Evolutionary conservation across 164 flowering plant genomes (phyloP), one percentile per base, ranked within the genome.

Genomic region (Macadamia tetraphylla): DNA sequence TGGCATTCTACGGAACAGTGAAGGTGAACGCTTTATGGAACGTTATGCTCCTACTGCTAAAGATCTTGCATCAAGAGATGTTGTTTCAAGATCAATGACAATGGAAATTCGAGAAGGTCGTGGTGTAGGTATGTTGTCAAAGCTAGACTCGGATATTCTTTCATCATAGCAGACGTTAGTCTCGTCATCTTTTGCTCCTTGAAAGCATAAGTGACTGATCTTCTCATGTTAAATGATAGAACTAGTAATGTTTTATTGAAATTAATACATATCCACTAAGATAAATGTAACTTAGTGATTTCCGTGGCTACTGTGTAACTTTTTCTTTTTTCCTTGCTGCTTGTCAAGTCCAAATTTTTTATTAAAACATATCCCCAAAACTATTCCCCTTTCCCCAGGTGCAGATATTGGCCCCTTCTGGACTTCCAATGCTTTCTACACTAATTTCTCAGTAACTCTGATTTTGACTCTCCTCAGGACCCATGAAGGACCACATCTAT

Each of bases 1-100:
- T 72, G 99, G 99, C 55, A 95, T 95, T 63, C 90, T 95, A 40
- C 78, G 99, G 68, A 95, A 95, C 65, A 91, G 99, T 73, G 99
- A 95, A 87, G 99, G 99, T 80, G 99, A 95, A 74, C 75, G 99
- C n/a, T 95, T 95, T 79, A 95, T 95, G 99, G 98, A 95, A 73
- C 83, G 99, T 30, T 95, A 95, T 87, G 99, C 99, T 64, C 99
- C 99, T 60, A 92, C 98, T 17, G 99, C 99, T 8, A 95, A 95
- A 79, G 99, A 95, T 82, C 99, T 95, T 83, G 99, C 99, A 58
- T 92, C 99, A 65, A 85, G 99, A 78, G 97, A 95, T 86, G 97
- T 95, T 75, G 98, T 95, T 73, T 95, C 98, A 51, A 87, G 99
- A 77, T 95, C 99, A n/a, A 95, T 91, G 98, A 91, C 97, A 3